These are phyloP conservation scores for Citrullus colocynthis DNA, from an alignment of 306 rosid genomes.

Conservation along the genomic window DNA sequence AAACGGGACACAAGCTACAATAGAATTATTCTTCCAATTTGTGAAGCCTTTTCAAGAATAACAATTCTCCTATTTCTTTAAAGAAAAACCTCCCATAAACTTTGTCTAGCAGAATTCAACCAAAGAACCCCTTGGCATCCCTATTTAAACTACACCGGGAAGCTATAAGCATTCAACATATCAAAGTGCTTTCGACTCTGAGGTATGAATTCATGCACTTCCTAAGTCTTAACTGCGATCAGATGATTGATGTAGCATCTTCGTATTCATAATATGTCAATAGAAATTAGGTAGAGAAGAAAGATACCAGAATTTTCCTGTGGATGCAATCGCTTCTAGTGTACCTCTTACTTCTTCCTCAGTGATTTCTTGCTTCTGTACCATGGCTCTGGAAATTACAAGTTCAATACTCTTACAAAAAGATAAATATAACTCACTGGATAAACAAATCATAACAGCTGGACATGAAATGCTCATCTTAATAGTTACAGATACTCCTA, in stretches of 20 bases:
- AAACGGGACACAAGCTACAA: not conserved
- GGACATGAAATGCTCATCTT: not conserved
- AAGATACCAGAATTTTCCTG: conserved; percentile 42
- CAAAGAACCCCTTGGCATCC: not conserved
- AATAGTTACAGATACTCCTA: not conserved
- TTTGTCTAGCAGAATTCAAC: not conserved
- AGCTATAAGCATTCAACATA: not conserved
- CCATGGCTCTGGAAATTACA: conserved; percentile 22
- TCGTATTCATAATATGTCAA: not conserved
- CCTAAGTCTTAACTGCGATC: not conserved
- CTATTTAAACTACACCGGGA: not conserved
- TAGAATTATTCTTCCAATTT: not conserved
- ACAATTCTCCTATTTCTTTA: not conserved
- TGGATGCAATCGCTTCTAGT: conserved; percentile 42
- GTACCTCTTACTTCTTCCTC: conserved; percentile 27
- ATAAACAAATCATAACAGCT: not conserved
- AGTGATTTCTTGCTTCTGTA: conserved; percentile 13
- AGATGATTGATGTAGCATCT: not conserved
- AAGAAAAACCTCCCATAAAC: not conserved
- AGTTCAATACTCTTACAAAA: not conserved
- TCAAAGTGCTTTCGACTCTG: not conserved
- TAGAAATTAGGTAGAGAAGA: not conserved
- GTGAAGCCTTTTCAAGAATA: not conserved
- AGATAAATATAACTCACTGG: not conserved
- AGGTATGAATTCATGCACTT: not conserved